A percentile compares a stretch with the other conserved stretches of the same genome.
Conservation (phyloP, 75 land plant species). For the Pinus taeda region DNA sequence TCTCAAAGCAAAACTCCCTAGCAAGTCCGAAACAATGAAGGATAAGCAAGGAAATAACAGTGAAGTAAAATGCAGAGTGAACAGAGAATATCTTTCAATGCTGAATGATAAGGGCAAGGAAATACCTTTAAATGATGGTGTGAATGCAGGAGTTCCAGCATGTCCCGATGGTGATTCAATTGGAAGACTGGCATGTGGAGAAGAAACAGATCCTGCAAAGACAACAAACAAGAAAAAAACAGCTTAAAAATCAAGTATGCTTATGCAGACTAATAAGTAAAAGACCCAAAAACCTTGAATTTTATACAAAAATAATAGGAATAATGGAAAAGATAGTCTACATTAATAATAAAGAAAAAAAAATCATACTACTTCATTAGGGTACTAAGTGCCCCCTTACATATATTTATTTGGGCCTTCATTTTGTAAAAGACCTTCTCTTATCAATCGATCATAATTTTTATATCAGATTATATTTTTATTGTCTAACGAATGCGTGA, state of each 20-base stretch:
- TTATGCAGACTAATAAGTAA: not conserved
- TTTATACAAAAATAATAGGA: not conserved
- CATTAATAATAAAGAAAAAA: too few species aligned
- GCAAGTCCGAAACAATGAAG: not conserved
- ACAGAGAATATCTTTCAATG: not conserved
- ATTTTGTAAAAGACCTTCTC: too few species aligned
- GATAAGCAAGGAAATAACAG: not conserved
- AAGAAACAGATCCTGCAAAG: slow-evolving; percentile 4
- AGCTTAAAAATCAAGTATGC: not conserved
- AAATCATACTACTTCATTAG: too few species aligned
- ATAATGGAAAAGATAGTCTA: too few species aligned
- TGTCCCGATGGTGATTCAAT: not conserved
- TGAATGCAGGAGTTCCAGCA: not conserved
- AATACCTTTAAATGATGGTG: slow-evolving; percentile 1
- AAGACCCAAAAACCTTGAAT: not conserved
- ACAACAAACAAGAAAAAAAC: not conserved
- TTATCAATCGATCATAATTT: too few species aligned
- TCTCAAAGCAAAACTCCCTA: not conserved
- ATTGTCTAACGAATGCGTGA: too few species aligned
- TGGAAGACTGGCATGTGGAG: not conserved
- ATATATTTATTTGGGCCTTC: too few species aligned
- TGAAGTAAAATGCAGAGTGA: not conserved
- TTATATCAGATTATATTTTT: too few species aligned
- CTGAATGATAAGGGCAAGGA: not conserved
- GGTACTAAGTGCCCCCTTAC: too few species aligned